Evolutionary conservation across 1,284 basidiomycete genomes (phyloP), one percentile per base, ranked within the genome.

Genomic region (Rhodotorula mucilaginosa): DNA sequence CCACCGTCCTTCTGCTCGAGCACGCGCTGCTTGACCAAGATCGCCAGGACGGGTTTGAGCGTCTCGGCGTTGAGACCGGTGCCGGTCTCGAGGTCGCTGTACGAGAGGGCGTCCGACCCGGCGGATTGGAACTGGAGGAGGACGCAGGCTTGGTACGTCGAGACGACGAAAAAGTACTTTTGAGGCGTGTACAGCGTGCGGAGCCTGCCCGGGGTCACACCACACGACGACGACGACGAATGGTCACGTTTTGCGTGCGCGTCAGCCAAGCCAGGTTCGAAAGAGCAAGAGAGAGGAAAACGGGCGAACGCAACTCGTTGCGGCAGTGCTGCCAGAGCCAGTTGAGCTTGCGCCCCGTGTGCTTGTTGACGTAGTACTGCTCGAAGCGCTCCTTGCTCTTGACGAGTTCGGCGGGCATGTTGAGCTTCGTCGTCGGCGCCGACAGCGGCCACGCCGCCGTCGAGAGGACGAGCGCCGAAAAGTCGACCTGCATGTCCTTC

Each of bases 271-370:
- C 39, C 1, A 16, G 16, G 6, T 51, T 23, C 34, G 5, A 18
- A 29, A 48, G 15, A 18, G 26, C 26, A 26, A 34, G 6, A 5
- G 34, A 34, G 19, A 29, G n/a, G 7, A 34, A 47, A 8, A 26
- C 26, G 39, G 6, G 29, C 19, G 18, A 72, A 72, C 68, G 52
- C 39, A 46, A 76, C 81, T 99, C 97, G 83, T 93, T 96, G 85
- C 96, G 95, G 49, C 90, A 93, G 81, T 96, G 90, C 80, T 97
- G 96, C 96, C 96, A 98, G 26, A 98, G 83, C 96, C 96, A 99
- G 0, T 92, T 95, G 39, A 99, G 86, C 79, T 97, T 97, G 72
- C 97, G 90, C 31, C 96, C 96, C 6, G 81, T 82, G 82, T 96
- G 93, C 83, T 96, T 94, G 78, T 89, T 90, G 79, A 92, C 89